Percentiles rank a stretch among this genome's conserved stretches.
These are phyloP conservation scores for Karstenula rhodostoma DNA, from an alignment of 2,329 filamentous ascomycete species.

Conservation along the genomic window DNA sequence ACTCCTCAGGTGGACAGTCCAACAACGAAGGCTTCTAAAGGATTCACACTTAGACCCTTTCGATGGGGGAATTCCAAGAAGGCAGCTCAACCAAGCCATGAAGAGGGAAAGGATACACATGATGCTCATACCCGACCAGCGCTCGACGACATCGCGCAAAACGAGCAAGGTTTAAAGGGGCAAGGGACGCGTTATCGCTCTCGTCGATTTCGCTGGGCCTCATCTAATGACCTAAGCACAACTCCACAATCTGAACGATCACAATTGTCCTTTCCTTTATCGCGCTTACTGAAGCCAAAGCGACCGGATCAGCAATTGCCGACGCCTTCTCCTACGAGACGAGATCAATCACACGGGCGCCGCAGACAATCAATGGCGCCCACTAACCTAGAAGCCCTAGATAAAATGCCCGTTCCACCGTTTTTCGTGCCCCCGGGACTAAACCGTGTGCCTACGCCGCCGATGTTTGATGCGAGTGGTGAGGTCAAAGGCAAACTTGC, in stretches of 20 bases:
- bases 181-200: conserved; percentile 24
- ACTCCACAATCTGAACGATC: conserved; percentile 16
- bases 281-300: conserved; percentile 30
- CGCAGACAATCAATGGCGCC: conserved; percentile 17
- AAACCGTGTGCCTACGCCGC: conserved; percentile 37
- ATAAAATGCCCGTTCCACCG: conserved; percentile 30
- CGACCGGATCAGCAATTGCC: conserved; percentile 17
- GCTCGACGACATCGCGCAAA: conserved; percentile 20
- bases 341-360: conserved; percentile 13
- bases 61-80: conserved; percentile 21
- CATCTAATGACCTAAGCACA: conserved; percentile 24
- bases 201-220: conserved; percentile 34
- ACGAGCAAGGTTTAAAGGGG: conserved; percentile 26
- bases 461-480: conserved; percentile 29
- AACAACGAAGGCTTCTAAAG: conserved; percentile 20
- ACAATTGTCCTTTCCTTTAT: conserved; percentile 21
- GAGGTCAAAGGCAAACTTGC: conserved; percentile 41
- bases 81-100: conserved; percentile 24
- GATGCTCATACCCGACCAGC: background rate
- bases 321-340: background rate
- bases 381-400: background rate
- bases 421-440: conserved; percentile 39
- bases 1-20: conserved; percentile 21
- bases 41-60: conserved; percentile 23
- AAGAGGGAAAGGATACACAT: conserved; percentile 16